Base-by-base conservation (phyloP, 106 monocot species). In the Phalaenopsis aphrodite region DNA sequence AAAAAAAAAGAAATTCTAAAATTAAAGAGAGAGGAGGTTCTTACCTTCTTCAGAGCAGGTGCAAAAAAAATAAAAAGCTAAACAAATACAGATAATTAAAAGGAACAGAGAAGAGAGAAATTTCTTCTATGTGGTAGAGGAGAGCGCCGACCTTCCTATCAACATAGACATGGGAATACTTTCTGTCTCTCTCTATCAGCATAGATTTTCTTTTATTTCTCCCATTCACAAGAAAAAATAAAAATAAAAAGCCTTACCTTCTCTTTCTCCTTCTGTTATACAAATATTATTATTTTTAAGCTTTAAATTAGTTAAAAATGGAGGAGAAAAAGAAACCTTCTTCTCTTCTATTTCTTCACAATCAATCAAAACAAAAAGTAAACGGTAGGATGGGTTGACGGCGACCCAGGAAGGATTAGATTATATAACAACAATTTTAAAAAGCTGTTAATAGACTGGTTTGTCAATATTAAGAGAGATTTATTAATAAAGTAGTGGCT, bases 321-420 rank as follows among this genome's bases (percentile, higher is more conserved):
- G 9, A 38, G 69, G 15, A 0, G 69, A 14, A 14, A 36, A 69
- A 1, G 69, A 39, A 39, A 37, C 39, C 15, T 69, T 12, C 14
- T 21, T 7, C 38, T 12, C 38, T 38, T 69, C 36, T 69, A 14
- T 18, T 39, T 69, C 69, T 37, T 69, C 9, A 15, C 4, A 14
- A 69, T 12, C 11, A 36, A 69, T 69, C 11, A 39, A 36, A 66
- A 12, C 14, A 66, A 66, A 66, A 69, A 9, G 69, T 37, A 69
- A 69, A 39, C 69, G 69, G 15, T 69, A 12, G 36, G 69, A 69
- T 69, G 61, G n/a, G 61, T 39, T 69, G 69, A 69, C 8, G 69
- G 38, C 30, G 69, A 69, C 69, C 12, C 69, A 1, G 36, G 69
- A 69, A 69, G 30, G 39, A 69, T 69, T 15, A 69, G 39, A 69